Evolutionary conservation across 805 yeast species (phyloP).

Genomic region (Kluyveromyces siamensis): DNA sequence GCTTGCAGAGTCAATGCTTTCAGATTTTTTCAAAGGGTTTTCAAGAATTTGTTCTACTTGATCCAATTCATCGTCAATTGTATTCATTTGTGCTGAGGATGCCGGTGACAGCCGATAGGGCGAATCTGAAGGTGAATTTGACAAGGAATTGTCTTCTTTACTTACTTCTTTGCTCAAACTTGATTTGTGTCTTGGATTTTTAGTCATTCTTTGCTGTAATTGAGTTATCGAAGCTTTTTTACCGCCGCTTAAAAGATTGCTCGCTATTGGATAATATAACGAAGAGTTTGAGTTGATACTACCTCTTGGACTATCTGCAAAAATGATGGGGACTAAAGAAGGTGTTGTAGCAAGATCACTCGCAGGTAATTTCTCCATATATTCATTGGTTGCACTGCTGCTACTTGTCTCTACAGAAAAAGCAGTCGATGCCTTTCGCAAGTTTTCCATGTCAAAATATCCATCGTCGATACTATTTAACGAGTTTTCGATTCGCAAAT

Average conservation of each 20-base stretch:
- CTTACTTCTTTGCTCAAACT: constrained; percentile 18
- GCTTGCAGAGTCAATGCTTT: not conserved
- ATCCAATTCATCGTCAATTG: constrained; percentile 1
- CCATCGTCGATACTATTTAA: constrained; percentile 60
- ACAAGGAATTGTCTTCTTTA: not conserved
- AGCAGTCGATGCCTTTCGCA: constrained; percentile 39
- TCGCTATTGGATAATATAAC: constrained; percentile 7
- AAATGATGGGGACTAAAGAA: constrained; percentile 12
- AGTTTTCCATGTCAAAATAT: constrained; percentile 43
- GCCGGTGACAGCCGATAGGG: not conserved
- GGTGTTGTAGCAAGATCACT: not conserved
- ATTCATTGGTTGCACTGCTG: constrained; percentile 15
- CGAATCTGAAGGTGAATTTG: not conserved
- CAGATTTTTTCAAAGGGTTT: not conserved
- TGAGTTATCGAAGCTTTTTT: constrained; percentile 1
- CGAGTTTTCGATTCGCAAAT: constrained; percentile 46
- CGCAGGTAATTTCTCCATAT: constrained; percentile 2
- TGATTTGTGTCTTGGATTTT: constrained; percentile 11
- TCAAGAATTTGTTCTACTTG: not conserved
- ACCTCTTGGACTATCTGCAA: constrained; percentile 20
- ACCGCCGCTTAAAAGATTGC: not conserved
- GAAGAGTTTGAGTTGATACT: constrained; percentile 20
- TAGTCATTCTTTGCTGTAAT: not conserved
- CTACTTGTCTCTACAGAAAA: constrained; percentile 17
- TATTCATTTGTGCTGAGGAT: not conserved